phyloP scores from a whole-genome alignment of 106 monocot species.

The Dioscorea zingiberensis region DNA sequence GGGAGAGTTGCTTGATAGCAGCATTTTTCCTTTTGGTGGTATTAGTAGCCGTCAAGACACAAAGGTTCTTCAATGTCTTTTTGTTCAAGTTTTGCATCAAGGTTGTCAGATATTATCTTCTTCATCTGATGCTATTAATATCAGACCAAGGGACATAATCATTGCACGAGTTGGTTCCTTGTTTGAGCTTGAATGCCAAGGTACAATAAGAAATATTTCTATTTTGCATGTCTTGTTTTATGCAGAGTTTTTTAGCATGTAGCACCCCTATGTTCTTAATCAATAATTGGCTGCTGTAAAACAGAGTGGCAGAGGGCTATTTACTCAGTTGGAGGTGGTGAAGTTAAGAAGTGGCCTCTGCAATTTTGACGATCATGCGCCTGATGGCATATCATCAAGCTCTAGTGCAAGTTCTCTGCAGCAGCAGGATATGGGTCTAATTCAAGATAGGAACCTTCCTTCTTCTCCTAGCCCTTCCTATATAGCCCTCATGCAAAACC shows the following conservation, averaged over 20 bases:
- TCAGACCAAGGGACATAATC: conserved; percentile 60
- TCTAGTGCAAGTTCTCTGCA: conserved; percentile 52
- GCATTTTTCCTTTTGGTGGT: conserved; percentile 90
- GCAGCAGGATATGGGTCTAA: conserved; percentile 65
- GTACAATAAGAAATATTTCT: conserved; percentile 16
- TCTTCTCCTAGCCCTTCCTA: conserved; percentile 70
- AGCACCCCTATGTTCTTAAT: background rate
- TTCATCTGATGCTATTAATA: conserved; percentile 38
- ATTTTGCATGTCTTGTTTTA: background rate
- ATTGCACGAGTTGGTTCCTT: conserved; percentile 83
- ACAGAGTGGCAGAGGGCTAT: conserved; percentile 99
- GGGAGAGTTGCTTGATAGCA: conserved; percentile 85
- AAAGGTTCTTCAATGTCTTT: conserved; percentile 81
- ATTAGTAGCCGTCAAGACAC: conserved; percentile 93
- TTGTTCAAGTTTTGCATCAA: conserved; percentile 87
- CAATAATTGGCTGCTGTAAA: conserved; percentile 9
- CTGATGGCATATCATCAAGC: conserved; percentile 41
- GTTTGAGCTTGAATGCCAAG: conserved; percentile 98
- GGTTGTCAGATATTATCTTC: conserved; percentile 77
- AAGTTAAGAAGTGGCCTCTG: conserved; percentile 92
- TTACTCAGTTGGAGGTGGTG: conserved; percentile 85
- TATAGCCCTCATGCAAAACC: conserved; percentile 75
- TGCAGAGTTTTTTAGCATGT: background rate
- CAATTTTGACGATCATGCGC: conserved; percentile 64
- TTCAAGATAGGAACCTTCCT: conserved; percentile 73